Evolutionary conservation across 805 yeast genomes (phyloP), one percentile per base, ranked within the genome.

Genomic region (Lachancea meyersii): DNA sequence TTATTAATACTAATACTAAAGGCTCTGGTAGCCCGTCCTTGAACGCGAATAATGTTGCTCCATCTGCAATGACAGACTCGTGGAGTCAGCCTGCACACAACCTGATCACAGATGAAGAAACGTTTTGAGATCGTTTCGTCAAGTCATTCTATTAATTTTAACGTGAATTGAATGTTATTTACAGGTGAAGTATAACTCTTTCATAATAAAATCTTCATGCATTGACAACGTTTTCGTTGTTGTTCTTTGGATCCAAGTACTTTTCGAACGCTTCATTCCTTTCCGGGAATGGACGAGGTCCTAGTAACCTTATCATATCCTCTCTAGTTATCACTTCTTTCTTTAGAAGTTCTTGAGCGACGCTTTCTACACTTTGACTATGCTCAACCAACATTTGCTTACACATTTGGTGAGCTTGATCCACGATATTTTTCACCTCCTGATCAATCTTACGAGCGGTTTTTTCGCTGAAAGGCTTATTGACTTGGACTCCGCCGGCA

Each of bases 321-420:
- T 86, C 94, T 63, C 98, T 79, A 3, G 96, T 87, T 20, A 93
- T 76, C 21, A 87, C 95, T 63, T 93, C 99, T 61, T 91, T 89
- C 42, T 72, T 66, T 55, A 91, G 72, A 50, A 93, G 70, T 57
- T 85, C 88, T 63, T 89, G 80, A 1, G 98, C 98, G 38, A 94
- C 94, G 45, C 76, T 68, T 49, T 80, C 89, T 30, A 93, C 89
- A 48, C 84, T 91, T 10, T 71, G 73, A 14, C 78, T 52, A 59
- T 84, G 84, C 47, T 82, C 84, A 4, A 64, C 71, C 53, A 93
- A 69, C 37, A 93, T 70, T 16, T 68, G 60, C 34, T 68, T 75
- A 68, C 98, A 93, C 47, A 75, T 72, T 4, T 66, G 67, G 57
- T 91, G 86, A 19, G 94, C 85, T 34, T 78, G 85, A 45, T 72